Base-by-base conservation (phyloP, 2,329 filamentous ascomycete genomes). In the Fusarium phyllophilum region DNA sequence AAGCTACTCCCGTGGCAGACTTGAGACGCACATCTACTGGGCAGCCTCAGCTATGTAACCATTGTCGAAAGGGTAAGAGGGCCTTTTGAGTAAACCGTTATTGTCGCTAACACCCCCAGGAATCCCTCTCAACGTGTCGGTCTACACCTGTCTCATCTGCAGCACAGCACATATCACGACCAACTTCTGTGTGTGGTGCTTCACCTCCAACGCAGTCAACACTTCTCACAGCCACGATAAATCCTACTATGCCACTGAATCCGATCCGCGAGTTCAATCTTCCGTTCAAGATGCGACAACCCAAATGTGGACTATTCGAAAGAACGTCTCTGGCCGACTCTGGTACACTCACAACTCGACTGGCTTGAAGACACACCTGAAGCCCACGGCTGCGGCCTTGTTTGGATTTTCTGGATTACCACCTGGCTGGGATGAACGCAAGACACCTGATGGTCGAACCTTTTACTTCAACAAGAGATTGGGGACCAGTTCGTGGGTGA, bases 141-240 rank as follows among this genome's bases (percentile, higher is more conserved):
- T 78, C 5, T 80, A 78, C 44, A 70, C 59, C 2, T 80, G 78
- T 46, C 78, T 80, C 33, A 51, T 80, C 24, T 80, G 78, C 38
- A 80, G 78, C 42, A 80, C 78, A 8, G 76, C 73, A 0, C 66
- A 69, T 3, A 62, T 58, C 5, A 8, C 45, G 2, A 75, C 78
- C 2, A 44, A 26, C 15, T 78, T 79, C 55, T 80, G 78, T 63
- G 78, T 77, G 5, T 78, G 76, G 77, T 80, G 78, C 48, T 77
- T 77, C 58, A 79, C 78, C 3, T 72, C 78, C 17, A 72, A 77
- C 31, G 68, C 73, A 26, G 70, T 74, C 34, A 70, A 58, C 36
- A 52, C 69, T 14, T 75, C 76, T 3, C 78, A 80, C 56, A 54
- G 46, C 4, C 78, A 80, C 55, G 76, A 80, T 33, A 77, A 72